phyloP scores from a whole-genome alignment of 1,284 basidiomycete genomes.

The Moesziomyces globuligerus region DNA sequence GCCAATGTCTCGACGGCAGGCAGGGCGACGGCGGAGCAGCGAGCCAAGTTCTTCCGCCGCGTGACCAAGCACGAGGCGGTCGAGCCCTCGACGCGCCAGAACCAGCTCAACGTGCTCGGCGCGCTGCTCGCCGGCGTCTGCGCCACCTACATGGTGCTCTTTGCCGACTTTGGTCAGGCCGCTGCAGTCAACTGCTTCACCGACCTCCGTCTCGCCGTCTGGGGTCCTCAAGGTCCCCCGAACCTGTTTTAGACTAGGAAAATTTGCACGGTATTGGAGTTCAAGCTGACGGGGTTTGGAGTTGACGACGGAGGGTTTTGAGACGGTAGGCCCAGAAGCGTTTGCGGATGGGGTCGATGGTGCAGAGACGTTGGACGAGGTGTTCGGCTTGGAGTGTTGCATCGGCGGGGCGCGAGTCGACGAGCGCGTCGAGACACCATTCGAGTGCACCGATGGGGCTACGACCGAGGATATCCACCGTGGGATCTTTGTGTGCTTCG shows the following conservation, averaged over 20 bases:
- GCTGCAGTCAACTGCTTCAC: conserved; percentile 25
- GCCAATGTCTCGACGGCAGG: conserved; percentile 2
- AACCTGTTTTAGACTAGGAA: conserved; percentile 16
- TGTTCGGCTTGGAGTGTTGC: conserved; percentile 12
- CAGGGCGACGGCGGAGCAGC: conserved; percentile 1
- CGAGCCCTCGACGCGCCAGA: conserved; percentile 14
- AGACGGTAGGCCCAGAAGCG: conserved; percentile 44
- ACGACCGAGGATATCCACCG: conserved; percentile 35
- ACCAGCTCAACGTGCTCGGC: conserved; percentile 30
- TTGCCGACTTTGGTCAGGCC: conserved; percentile 35
- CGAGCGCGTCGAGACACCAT: conserved; percentile 52
- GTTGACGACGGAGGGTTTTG: conserved; percentile 13
- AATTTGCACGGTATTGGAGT: neutral
- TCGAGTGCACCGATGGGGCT: conserved; percentile 52
- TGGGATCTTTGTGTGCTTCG: conserved; percentile 32
- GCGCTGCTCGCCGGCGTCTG: conserved; percentile 8
- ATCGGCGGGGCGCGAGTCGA: neutral
- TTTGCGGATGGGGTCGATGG: conserved; percentile 47
- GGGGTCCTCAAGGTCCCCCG: conserved; percentile 25
- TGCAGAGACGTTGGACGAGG: conserved; percentile 28
- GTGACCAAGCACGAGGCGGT: conserved; percentile 28
- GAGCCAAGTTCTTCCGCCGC: conserved; percentile 39
- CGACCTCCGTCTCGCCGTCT: conserved; percentile 13
- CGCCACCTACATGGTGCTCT: conserved; percentile 31
- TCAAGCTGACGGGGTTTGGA: too few relatives aligned